phyloP scores from a whole-genome alignment of 2,329 filamentous ascomycete species.

The Trichoderma citrinoviride region DNA sequence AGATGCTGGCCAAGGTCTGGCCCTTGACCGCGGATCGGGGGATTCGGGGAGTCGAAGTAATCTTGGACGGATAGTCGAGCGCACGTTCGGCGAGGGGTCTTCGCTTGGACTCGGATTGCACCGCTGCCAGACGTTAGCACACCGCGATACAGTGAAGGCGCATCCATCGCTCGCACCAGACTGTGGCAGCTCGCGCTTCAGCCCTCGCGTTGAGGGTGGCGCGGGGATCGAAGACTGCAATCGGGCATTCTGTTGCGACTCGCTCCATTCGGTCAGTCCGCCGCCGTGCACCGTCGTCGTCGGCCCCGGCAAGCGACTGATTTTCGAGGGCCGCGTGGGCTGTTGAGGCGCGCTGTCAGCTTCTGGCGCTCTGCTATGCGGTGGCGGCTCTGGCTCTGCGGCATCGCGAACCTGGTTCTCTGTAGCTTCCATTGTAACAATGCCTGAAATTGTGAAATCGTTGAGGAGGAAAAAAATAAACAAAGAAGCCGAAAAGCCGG shows the following conservation, averaged over 20 bases:
- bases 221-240: conserved; percentile 43
- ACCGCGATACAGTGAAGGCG: not conserved
- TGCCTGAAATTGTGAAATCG: conserved; percentile 23
- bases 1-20: conserved; percentile 38
- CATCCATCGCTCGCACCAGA: conserved; percentile 38
- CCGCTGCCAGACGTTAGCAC: conserved; percentile 38
- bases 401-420: conserved; percentile 33
- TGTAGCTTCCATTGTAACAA: conserved; percentile 34
- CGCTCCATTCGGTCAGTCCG: conserved; percentile 53
- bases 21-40: conserved; percentile 47
- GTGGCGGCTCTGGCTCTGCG: not conserved
- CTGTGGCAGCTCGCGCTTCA: conserved; percentile 52
- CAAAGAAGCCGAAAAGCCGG: not conserved
- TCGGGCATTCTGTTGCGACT: conserved; percentile 60
- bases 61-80: conserved; percentile 47
- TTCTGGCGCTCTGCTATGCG: not conserved
- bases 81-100: conserved; percentile 57
- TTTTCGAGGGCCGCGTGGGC: conserved; percentile 33
- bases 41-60: conserved; percentile 40
- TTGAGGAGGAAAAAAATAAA: not conserved
- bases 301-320: conserved; percentile 36
- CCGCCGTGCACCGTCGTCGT: conserved; percentile 28
- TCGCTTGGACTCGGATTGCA: conserved; percentile 58
- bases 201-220: conserved; percentile 38
- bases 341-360: conserved; percentile 19